Base-by-base conservation (phyloP, 805 yeast species). In the Candida boleticola region DNA sequence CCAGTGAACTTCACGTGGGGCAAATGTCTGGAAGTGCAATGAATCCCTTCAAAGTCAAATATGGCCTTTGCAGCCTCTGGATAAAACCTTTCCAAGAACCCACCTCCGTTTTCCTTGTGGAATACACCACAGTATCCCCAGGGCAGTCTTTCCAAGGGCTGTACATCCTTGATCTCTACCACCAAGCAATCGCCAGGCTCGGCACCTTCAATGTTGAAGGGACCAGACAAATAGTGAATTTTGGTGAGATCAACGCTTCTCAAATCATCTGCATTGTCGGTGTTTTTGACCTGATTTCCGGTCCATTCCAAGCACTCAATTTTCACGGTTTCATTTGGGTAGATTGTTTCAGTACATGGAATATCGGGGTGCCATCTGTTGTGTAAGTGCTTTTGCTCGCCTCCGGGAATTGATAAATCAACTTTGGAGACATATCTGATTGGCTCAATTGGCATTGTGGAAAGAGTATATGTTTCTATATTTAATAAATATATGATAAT, bases 301-400 rank as follows among this genome's bases (percentile, higher is more conserved):
- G 79, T 75, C 80, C 80, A 75, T 47, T 75, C 80, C 36, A 74
- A 61, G 47, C 80, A 75, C 48, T 75, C 79, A 30, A 74, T 58
- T 43, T 72, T 73, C 48, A 70, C 71, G 4, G 72, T 58, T 45
- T 69, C 72, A n/a, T 70, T 68, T 18, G 61, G 77, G 39, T 60
- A 50, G 33, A 74, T 66, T 9, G 62, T 60, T 30, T 54, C 66
- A 26, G 66, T 54, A 41, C 58, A 54, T 34, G 80, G 80, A 26
- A 74, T 58, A 39, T 74, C 77, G 7, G 79, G 79, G 50, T 74
- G 79, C 79, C 80, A 74, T 51, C 80, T 60, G 54, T 74, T 74
- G 58, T 74, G 80, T 35, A 73, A 51, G 18, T 73, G 73, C 21
- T 66, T 64, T 52, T 75, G 79, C 37, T 63, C 70, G 51, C 64